Conservation (phyloP, 176 grass and related monocot species). For the Poa pratensis region DNA sequence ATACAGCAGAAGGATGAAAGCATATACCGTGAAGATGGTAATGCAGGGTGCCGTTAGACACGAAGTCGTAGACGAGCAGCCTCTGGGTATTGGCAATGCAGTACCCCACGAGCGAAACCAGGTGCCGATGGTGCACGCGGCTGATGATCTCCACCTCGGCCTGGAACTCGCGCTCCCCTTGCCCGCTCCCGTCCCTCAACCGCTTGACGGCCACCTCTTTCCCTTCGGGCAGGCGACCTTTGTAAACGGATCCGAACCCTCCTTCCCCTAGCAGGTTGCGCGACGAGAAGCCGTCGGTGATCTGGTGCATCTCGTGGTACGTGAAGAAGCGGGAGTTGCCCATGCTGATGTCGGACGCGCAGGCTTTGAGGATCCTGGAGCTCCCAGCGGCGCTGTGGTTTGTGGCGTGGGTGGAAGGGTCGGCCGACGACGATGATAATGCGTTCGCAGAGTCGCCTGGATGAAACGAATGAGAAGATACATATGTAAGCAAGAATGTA, state of each 20-base stretch:
- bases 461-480: neutral
- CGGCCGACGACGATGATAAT: slow-evolving; percentile 39
- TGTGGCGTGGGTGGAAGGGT: slow-evolving; percentile 43
- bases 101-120: slow-evolving; percentile 93
- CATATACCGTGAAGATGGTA: slow-evolving; percentile 94
- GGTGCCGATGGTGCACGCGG: slow-evolving; percentile 85
- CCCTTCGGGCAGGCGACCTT: slow-evolving; percentile 65
- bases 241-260: slow-evolving; percentile 88
- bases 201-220: slow-evolving; percentile 80
- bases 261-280: slow-evolving; percentile 82
- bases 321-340: slow-evolving; percentile 68
- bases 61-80: slow-evolving; percentile 86
- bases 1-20: neutral
- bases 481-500: neutral
- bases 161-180: slow-evolving; percentile 93
- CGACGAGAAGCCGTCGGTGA: slow-evolving; percentile 75
- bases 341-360: slow-evolving; percentile 67
- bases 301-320: slow-evolving; percentile 75
- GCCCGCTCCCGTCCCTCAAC: slow-evolving; percentile 69
- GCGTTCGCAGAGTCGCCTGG: slow-evolving; percentile 44
- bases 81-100: slow-evolving; percentile 74
- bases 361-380: slow-evolving; percentile 31
- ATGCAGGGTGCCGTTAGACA: slow-evolving; percentile 79
- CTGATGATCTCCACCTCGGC: slow-evolving; percentile 95
- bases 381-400: slow-evolving; percentile 57